Evolutionary conservation across 1,284 basidiomycete genomes (phyloP), one percentile per base, ranked within the genome.

Genomic region (Singerocomus inundabilis): DNA sequence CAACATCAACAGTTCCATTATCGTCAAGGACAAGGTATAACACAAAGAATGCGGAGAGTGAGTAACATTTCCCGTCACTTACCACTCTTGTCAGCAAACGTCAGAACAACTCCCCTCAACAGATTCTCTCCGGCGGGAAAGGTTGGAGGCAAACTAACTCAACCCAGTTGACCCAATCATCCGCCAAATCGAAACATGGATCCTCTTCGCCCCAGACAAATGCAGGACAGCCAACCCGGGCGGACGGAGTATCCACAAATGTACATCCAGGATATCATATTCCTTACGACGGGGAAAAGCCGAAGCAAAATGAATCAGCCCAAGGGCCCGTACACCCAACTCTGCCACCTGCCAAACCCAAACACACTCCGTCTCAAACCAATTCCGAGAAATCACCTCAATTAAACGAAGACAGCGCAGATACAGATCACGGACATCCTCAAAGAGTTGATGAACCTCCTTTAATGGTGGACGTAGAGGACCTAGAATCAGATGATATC

Each of bases 401-500:
- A 13, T 5, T 2, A 13, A 16, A 21, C 36, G 2, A 25, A 31
- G 45, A n/a, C 10, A 5, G 5, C 26, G 1, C 7, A 2, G 3
- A 18, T 12, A 16, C 7, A 16, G 4, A 6, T 10, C 28, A 6
- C 33, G 37, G 5, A 44, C 10, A 2, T 26, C 3, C 3, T 30
- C 44, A n/a, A 15, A 13, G 8, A 5, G 1, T 15, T 6, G 28
- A 44, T 7, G 41, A 28, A 21, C 30, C 8, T 15, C 11, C 13
- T 18, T 13, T 15, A 16, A 18, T 12, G 15, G 29, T 47, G 31
- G 28, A 25, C 1, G 11, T 33, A 35, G 41, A 33, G 6, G 50
- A 57, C 2, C 26, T 51, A 8, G 34, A 24, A 16, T 6, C 36
- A 3, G 43, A 53, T 10, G 59, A 61, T 30, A 31, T 61, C 6